Base-by-base conservation (phyloP, 805 yeast genomes). In the Kodamaea neixiangensis region DNA sequence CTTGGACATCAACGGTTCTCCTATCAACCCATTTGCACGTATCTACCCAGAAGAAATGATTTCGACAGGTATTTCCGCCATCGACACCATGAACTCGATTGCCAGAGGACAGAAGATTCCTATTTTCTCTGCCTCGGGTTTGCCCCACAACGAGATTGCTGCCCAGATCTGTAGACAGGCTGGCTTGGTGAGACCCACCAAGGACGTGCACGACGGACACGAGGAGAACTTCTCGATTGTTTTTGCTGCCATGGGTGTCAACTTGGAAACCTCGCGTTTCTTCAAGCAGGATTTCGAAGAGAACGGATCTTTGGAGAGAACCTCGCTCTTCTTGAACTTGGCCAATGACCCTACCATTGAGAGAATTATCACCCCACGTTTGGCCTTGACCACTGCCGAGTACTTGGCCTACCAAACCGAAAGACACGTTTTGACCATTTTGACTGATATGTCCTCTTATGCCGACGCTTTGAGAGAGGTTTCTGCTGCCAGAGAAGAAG, bases 51-150 rank as follows among this genome's bases (percentile, higher is more conserved):
- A 94, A 79, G 99, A 94, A 78, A 94, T 94, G 99, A 94, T 94
- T 63, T 91, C 97, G 48, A 96, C 99, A 15, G 99, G 99, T 82
- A 81, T 94, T 57, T 92, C 97, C 45, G 97, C 99, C 46, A 94
- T 94, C 67, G 99, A 94, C 72, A 92, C 97, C 51, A 94, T 94
- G 99, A 96, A 94, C 76, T 93, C 99, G 41, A 94, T 94, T 80
- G 99, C 99, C 54, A 89, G 99, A 82, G 99, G 99, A 61, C 99
- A 94, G 78, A 94, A 94, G 78, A 94, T 94, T 70, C 99, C 99
- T 49, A 96, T 94, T 71, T 94, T 94, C 78, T 90, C 97, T 49
- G 99, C 99, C 44, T 91, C 98, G 48, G 99, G 99, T 79, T 83
- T 94, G 69, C 99, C 99, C 52, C 99, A 94, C 76, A 94, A 94